Evolutionary conservation across 2,329 filamentous ascomycete species (phyloP), one percentile per base, ranked within the genome.

Genomic region (Phaeosphaeria sp.): DNA sequence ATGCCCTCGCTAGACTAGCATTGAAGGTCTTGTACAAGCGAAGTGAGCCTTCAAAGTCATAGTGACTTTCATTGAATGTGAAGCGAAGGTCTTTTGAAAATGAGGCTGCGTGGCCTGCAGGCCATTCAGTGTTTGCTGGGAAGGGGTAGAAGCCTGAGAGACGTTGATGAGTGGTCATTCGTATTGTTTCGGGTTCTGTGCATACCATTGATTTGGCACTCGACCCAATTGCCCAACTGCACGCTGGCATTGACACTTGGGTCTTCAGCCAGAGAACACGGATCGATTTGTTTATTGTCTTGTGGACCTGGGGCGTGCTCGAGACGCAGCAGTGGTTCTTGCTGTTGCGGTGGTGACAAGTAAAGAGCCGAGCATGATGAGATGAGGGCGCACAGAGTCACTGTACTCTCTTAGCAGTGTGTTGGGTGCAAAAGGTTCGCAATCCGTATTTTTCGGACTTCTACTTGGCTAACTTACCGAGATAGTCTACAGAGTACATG

Each of bases 51-150:
- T 63, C 61, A 42, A 70, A 74, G 57, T 73, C 66, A 61, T 73
- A 74, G 24, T 67, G 69, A 13, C 69, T 73, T 49, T 67, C 62
- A 51, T 75, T 75, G 65, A 75, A 74, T 11, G 68, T 74, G 49
- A 73, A 73, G 2, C 56, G 59, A n/a, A 75, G 56, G 46, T 65
- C 63, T 17, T 60, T 59, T 17, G 68, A 69, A 46, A 75, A 74
- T 2, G 69, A 59, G 4, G 51, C 21, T 11, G 65, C 59, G 45
- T 68, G 73, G 18, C 63, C 64, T 18, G 54, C 43, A 11, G 67
- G 65, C 73, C 73, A 75, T 17, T 71, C 46, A 1, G 62, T 67
- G 49, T 75, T 75, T 24, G 53, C 71, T 20, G 73, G 73, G 39
- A 64, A 75, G 1, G 72, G 73, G 46, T 74, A 75, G 57, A 75